Percentiles rank a stretch among this genome's conserved stretches.
These are phyloP conservation scores for Citrullus mucosospermus DNA, from an alignment of 306 rosid species.

Conservation along the genomic window DNA sequence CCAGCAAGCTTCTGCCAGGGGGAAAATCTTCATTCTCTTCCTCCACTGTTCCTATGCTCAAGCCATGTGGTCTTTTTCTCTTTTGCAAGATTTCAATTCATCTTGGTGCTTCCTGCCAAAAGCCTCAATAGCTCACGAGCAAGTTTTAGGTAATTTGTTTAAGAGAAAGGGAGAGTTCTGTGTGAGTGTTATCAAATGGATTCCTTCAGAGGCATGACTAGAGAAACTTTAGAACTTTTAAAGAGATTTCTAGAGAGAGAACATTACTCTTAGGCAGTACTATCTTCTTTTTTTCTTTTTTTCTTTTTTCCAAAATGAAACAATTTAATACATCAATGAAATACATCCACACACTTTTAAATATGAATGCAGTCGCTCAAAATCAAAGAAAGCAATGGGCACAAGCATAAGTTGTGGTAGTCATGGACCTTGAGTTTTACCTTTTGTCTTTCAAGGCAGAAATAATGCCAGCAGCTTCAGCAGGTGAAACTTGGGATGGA, in stretches of 20 bases:
- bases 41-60: background rate
- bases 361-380: background rate
- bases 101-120: background rate
- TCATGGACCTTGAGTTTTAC: constrained; percentile 11
- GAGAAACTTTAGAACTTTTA: background rate
- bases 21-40: background rate
- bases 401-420: background rate
- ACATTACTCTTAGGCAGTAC: background rate
- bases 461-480: constrained; percentile 69
- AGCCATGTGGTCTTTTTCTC: background rate
- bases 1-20: background rate
- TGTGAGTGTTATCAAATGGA: background rate
- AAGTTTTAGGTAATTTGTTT: background rate
- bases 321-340: too few species aligned
- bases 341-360: background rate
- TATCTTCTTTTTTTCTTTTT: background rate
- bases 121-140: background rate
- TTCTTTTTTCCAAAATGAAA: too few species aligned
- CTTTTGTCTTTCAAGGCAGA: constrained; percentile 69
- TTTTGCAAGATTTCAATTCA: background rate
- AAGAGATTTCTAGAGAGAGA: background rate
- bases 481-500: constrained; percentile 54
- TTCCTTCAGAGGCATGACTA: background rate
- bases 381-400: background rate
- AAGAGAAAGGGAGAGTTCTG: background rate